phyloP scores from a whole-genome alignment of 805 yeast species.

The Saturnispora ahearnii region DNA sequence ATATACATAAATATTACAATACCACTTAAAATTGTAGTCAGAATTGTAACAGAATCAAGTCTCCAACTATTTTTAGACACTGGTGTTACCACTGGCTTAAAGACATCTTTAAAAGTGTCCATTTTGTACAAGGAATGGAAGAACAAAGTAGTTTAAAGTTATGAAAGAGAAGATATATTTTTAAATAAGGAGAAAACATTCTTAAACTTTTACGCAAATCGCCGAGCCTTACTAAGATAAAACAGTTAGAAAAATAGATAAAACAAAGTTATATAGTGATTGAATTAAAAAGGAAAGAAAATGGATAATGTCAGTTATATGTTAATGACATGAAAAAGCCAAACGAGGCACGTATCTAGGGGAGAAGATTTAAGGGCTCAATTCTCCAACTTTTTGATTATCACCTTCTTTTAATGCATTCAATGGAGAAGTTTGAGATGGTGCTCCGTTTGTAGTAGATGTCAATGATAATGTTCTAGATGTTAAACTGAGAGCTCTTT shows the following conservation, averaged over 20 bases:
- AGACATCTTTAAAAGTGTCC: not conserved
- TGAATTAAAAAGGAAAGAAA: not conserved
- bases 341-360: not conserved
- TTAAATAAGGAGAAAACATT: not conserved
- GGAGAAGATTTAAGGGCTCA: slow-evolving; percentile 8
- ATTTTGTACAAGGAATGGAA: not conserved
- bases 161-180: not conserved
- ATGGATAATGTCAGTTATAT: not conserved
- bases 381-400: slow-evolving; percentile 19
- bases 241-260: not conserved
- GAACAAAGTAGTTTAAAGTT: not conserved
- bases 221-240: not conserved
- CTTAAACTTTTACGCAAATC: not conserved
- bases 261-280: not conserved
- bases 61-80: not conserved
- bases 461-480: slow-evolving; percentile 8
- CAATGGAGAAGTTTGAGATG: not conserved
- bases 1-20: not conserved
- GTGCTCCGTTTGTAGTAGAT: slow-evolving; percentile 2
- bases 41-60: not conserved
- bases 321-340: not conserved
- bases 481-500: slow-evolving; percentile 12
- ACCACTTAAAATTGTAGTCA: not conserved
- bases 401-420: slow-evolving; percentile 6
- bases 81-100: not conserved